Evolutionary conservation across 176 grass and related monocot species (phyloP), one percentile per base, ranked within the genome.

Genomic region (Carex littledalei): DNA sequence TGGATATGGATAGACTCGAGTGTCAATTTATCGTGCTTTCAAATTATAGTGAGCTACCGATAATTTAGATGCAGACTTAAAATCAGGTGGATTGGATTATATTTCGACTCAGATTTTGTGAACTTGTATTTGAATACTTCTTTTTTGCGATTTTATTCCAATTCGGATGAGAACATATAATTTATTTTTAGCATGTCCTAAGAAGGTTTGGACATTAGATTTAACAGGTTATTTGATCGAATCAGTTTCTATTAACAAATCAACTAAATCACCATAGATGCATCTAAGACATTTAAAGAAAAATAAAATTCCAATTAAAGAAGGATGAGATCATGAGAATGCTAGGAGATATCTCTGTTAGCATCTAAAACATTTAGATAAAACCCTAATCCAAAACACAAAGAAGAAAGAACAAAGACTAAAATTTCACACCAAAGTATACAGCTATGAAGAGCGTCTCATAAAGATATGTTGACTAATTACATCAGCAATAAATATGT

Each of bases 401-500:
- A 39, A 37, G 32, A 37, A 35, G 31, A 35, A 32, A 32, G 14
- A 37, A 37, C 3, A 37, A 68, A 68, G 65, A 39, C 17, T 39
- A 26, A 69, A 39, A 39, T 75, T 26, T 5, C 49, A 77, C 12
- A 77, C 43, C 5, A 15, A 54, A 54, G 47, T 16, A 31, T 31
- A 55, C 47, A 31, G 54, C 47, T 55, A 53, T 2, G 8, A 12
- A 74, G n/a, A 49, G 20, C 9, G 5, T 24, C 70, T 73, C 22
- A 45, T 54, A 52, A 20, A 52, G 24, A 22, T 24, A 29, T 29
- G 13, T 17, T 9, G 0, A 54, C 17, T 29, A 29, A 13, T 76
- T 56, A 83, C 82, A 93, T 94, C 95, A 67, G 92, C 91, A 43
- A 94, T 80, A 69, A 93, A 94, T 65, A 98, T 90, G 67, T 87